Evolutionary conservation across 805 yeast genomes (phyloP).

Genomic region (Saccharomycopsis guyanensis): DNA sequence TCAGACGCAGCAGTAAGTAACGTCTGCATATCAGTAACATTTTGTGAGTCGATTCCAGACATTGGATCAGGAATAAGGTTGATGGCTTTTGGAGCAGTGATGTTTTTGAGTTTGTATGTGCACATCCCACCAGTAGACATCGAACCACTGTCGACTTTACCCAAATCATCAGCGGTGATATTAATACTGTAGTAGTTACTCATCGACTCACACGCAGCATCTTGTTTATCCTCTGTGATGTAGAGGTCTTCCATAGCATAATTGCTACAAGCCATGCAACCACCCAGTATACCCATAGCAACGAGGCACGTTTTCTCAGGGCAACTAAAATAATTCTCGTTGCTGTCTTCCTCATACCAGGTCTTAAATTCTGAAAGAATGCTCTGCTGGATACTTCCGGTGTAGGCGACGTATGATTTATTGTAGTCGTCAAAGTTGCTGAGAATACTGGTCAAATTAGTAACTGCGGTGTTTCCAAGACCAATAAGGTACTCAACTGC

Average conservation of each 20-base stretch:
- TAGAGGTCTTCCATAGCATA: constrained; percentile 3
- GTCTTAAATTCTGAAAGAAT: constrained; percentile 10
- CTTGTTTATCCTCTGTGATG: constrained; percentile 1
- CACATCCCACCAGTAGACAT: background rate
- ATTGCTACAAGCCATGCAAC: too few relatives aligned
- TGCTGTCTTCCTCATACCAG: constrained; percentile 7
- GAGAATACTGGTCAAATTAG: constrained; percentile 14
- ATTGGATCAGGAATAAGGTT: constrained; percentile 13
- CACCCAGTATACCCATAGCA: background rate
- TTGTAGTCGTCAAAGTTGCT: constrained; percentile 5
- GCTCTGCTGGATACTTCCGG: constrained; percentile 7
- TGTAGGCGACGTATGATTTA: constrained; percentile 13
- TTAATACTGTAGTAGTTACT: constrained; percentile 5
- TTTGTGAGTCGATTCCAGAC: constrained; percentile 5
- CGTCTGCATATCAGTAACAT: constrained; percentile 10
- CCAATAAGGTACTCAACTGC: constrained; percentile 11
- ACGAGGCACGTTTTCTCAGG: background rate
- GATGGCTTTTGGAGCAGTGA: constrained; percentile 14
- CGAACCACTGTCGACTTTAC: background rate
- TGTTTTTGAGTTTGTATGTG: constrained; percentile 8
- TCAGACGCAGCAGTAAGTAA: constrained; percentile 8
- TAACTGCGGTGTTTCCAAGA: constrained; percentile 9
- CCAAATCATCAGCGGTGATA: constrained; percentile 7
- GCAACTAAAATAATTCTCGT: constrained; percentile 8
- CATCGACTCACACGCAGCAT: constrained; percentile 1